A percentile compares a stretch with the other conserved stretches of the same genome.
These are phyloP conservation scores for Clarkia xantiana DNA, from an alignment of 345 rosid genomes.

Conservation along the genomic window DNA sequence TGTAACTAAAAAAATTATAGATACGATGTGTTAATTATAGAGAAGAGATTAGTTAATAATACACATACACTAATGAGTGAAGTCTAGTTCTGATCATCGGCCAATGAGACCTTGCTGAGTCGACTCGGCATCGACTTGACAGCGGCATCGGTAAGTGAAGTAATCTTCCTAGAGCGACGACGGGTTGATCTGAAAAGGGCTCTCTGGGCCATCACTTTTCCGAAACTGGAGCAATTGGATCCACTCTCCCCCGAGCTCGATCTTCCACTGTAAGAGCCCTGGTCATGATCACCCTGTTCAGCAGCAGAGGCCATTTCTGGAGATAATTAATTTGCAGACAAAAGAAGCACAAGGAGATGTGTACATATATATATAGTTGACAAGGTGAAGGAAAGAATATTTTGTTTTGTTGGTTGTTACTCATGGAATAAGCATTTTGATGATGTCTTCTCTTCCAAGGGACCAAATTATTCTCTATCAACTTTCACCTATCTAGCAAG, in stretches of 20 bases:
- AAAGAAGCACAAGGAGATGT: not conserved
- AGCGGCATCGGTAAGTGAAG: not conserved
- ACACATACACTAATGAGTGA: too few relatives aligned
- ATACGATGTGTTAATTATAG: too few relatives aligned
- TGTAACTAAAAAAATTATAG: too few relatives aligned
- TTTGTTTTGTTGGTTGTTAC: constrained; percentile 13
- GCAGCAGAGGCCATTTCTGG: constrained; percentile 20
- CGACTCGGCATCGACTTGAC: constrained; percentile 26
- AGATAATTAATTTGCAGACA: not conserved
- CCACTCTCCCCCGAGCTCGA: constrained; percentile 9
- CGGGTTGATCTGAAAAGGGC: constrained; percentile 24
- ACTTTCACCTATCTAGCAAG: too few relatives aligned
- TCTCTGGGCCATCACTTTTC: constrained; percentile 32
- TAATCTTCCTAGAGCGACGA: constrained; percentile 11
- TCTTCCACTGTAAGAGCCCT: constrained; percentile 11
- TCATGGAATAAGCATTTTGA: constrained; percentile 17
- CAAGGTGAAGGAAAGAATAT: not conserved
- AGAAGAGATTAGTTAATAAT: too few relatives aligned
- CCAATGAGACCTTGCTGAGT: constrained; percentile 38
- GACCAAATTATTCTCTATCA: constrained; percentile 9
- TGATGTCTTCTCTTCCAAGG: constrained; percentile 19
- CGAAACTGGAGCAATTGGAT: constrained; percentile 12
- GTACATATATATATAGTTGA: not conserved
- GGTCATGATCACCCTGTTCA: constrained; percentile 9
- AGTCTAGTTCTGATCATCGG: constrained; percentile 14